Percentiles rank a stretch among this genome's conserved stretches.
Conservation (phyloP, 2,329 filamentous ascomycete genomes). For the Myrmaecium sp. region DNA sequence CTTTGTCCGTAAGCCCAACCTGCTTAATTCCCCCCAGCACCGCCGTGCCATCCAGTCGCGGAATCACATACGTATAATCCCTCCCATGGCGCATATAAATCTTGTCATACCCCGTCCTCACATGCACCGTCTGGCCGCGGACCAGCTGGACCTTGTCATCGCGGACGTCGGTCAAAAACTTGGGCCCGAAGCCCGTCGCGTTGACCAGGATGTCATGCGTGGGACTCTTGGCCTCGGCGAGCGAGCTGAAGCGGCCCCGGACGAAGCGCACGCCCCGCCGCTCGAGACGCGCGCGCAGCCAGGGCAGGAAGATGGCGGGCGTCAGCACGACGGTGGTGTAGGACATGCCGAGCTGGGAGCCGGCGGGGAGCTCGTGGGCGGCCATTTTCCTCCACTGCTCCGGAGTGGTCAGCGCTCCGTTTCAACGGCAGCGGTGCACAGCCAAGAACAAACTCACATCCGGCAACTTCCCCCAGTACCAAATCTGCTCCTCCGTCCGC, state of each 20-base stretch:
- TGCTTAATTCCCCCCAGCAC: constrained; percentile 11
- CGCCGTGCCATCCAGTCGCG: constrained; percentile 10
- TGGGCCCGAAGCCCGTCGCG: constrained; percentile 9
- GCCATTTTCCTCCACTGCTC: too few species aligned
- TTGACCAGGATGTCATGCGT: constrained; percentile 13
- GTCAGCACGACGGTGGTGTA: constrained; percentile 10
- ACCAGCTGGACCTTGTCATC: constrained; percentile 8
- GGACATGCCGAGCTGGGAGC: constrained; percentile 7
- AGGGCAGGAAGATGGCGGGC: constrained; percentile 10
- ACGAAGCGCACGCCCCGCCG: constrained; percentile 10
- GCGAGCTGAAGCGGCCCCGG: constrained; percentile 6
- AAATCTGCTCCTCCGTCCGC: constrained; percentile 4
- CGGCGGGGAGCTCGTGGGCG: constrained; percentile 6
- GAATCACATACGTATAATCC: constrained; percentile 12
- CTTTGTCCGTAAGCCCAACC: constrained; percentile 4
- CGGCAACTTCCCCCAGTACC: constrained; percentile 5
- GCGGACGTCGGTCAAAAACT: constrained; percentile 7
- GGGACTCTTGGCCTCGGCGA: constrained; percentile 7
- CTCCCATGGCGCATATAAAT: constrained; percentile 10
- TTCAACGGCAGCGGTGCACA: too few species aligned
- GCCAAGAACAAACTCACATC: too few species aligned
- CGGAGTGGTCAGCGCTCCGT: too few species aligned
- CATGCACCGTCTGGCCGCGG: constrained; percentile 11
- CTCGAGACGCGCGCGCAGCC: constrained; percentile 9
- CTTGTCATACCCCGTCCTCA: constrained; percentile 9